These are phyloP conservation scores for Fraxinus excelsior DNA, from an alignment of 257 asterid species.

Conservation along the genomic window DNA sequence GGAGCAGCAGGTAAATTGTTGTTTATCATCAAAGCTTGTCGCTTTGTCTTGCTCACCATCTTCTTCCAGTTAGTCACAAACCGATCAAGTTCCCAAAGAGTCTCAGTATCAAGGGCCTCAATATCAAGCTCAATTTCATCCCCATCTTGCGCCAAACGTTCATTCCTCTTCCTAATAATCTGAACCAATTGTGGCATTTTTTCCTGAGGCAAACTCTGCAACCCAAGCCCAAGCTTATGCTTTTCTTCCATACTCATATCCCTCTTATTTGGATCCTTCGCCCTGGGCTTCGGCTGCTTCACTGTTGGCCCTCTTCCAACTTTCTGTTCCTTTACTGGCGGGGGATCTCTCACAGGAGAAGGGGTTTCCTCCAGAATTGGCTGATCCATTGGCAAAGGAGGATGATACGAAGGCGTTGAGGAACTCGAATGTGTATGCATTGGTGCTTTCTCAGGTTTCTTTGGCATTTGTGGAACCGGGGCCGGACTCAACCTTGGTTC, in stretches of 20 bases:
- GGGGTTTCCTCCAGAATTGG: conserved; percentile 35
- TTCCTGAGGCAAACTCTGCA: conserved; percentile 94
- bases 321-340: conserved; percentile 40
- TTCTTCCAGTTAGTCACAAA: conserved; percentile 98
- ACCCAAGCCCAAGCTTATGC: conserved; percentile 84
- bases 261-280: conserved; percentile 81
- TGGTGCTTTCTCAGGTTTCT: conserved; percentile 46
- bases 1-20: conserved; percentile 36
- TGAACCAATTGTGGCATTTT: conserved; percentile 91
- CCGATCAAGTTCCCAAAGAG: conserved; percentile 96
- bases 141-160: conserved; percentile 88
- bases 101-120: conserved; percentile 89
- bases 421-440: conserved; percentile 79
- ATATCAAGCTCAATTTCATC: conserved; percentile 98
- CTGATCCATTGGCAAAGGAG: conserved; percentile 27
- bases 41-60: conserved; percentile 85
- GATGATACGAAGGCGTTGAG: conserved; percentile 53
- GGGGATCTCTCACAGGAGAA: conserved; percentile 62
- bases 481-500: conserved; percentile 42
- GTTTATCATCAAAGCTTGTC: conserved; percentile 64
- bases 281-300: conserved; percentile 91
- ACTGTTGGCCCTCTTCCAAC: conserved; percentile 28
- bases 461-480: conserved; percentile 32
- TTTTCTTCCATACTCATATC: conserved; percentile 96
- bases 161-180: conserved; percentile 84